phyloP scores from a whole-genome alignment of 345 rosid genomes.

The Salix brachista region DNA sequence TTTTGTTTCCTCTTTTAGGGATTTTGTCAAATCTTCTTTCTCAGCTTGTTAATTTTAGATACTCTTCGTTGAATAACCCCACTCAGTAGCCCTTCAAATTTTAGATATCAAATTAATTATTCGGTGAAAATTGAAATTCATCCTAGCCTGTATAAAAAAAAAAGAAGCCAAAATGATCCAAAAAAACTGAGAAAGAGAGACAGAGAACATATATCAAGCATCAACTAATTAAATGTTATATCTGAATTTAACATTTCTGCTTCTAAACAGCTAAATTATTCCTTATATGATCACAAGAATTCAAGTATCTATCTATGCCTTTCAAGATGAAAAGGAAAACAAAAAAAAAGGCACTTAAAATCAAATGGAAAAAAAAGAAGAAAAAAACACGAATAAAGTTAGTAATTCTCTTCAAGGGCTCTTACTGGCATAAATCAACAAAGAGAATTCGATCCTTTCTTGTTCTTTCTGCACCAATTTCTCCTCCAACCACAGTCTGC shows the following conservation, averaged over 20 bases:
- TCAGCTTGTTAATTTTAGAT: no score
- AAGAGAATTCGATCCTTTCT: constrained; percentile 63
- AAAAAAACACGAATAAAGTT: not conserved
- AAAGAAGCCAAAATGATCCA: not conserved
- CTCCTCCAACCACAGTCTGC: constrained; percentile 72
- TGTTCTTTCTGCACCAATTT: constrained; percentile 53
- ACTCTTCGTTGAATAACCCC: not conserved
- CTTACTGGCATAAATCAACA: constrained; percentile 79
- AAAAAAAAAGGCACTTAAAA: not conserved
- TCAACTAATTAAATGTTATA: not conserved
- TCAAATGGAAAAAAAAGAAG: not conserved
- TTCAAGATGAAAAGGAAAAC: constrained; percentile 29
- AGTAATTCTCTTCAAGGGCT: constrained; percentile 20
- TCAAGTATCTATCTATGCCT: constrained; percentile 31
- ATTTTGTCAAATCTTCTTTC: no score
- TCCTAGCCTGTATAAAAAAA: no score
- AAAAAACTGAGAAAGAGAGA: not conserved
- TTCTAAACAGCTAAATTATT: constrained; percentile 18
- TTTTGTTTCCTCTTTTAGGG: not conserved
- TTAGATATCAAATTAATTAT: not conserved
- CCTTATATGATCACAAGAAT: constrained; percentile 28
- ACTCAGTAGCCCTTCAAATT: not conserved
- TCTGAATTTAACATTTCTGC: constrained; percentile 21
- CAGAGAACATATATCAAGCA: not conserved
- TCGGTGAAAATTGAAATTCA: not conserved